Evolutionary conservation across 495 filamentous ascomycete species (phyloP).

Genomic region (Lasiosphaeria ovina): DNA sequence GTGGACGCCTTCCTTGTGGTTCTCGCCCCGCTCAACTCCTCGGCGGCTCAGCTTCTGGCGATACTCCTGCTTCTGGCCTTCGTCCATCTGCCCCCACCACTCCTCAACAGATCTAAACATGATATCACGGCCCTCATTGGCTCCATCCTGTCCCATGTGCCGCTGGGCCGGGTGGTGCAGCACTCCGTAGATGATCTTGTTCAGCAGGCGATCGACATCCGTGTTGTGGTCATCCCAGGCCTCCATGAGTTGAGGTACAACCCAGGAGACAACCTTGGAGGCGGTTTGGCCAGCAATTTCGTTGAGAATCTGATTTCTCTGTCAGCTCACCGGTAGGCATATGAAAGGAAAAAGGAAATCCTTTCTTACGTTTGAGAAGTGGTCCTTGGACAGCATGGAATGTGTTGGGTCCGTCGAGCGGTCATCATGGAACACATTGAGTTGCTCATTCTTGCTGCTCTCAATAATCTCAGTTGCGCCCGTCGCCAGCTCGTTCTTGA

Average conservation of each 20-base stretch:
- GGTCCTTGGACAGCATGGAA: conserved; percentile 94
- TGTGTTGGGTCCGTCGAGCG: conserved; percentile 76
- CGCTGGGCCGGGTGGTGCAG: conserved; percentile 85
- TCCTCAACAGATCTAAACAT: conserved; percentile 77
- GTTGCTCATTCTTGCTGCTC: conserved; percentile 73
- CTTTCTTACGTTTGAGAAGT: conserved; percentile 67
- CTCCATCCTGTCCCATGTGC: conserved; percentile 67
- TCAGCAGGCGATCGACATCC: conserved; percentile 64
- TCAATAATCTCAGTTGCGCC: conserved; percentile 85
- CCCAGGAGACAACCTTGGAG: conserved; percentile 72
- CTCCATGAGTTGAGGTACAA: conserved; percentile 79
- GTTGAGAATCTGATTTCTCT: conserved; percentile 61
- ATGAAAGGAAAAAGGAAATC: not conserved
- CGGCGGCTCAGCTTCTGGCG: conserved; percentile 70
- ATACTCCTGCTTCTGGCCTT: conserved; percentile 59
- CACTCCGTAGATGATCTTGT: conserved; percentile 73
- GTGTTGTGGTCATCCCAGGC: conserved; percentile 75
- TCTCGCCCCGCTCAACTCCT: conserved; percentile 70
- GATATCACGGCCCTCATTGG: conserved; percentile 63
- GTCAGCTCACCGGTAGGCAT: conserved; percentile 24
- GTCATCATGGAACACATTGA: conserved; percentile 81
- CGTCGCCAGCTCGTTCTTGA: conserved; percentile 77
- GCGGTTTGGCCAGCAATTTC: conserved; percentile 83
- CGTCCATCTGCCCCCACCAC: conserved; percentile 72
- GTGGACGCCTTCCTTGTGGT: conserved; percentile 81